These are phyloP conservation scores for Melampsora americana DNA, from an alignment of 1,284 basidiomycete genomes.

Conservation along the genomic window DNA sequence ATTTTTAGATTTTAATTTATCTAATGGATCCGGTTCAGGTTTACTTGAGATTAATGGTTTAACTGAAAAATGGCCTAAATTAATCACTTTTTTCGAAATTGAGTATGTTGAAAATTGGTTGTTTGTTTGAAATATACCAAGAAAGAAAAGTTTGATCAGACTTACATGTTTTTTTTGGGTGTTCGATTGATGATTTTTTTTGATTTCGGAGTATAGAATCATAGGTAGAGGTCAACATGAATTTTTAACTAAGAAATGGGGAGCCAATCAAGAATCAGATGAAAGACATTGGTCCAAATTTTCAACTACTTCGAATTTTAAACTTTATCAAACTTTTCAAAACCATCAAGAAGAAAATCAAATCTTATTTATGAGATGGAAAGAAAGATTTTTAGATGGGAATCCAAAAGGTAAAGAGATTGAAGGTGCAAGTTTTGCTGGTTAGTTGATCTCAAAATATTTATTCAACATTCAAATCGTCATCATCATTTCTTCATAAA, in stretches of 20 bases:
- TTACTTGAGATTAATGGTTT: conserved; percentile 53
- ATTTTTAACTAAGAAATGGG: not conserved
- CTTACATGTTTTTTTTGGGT: too few relatives aligned
- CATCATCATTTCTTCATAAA: not conserved
- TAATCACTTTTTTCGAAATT: conserved; percentile 54
- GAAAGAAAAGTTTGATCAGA: too few relatives aligned
- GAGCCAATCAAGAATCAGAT: not conserved
- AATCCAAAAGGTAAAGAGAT: conserved; percentile 52
- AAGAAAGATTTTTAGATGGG: conserved; percentile 53
- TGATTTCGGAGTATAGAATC: not conserved
- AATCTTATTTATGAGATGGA: conserved; percentile 54
- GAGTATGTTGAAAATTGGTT: too few relatives aligned
- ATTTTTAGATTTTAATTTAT: not conserved
- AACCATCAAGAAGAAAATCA: too few relatives aligned
- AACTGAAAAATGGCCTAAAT: conserved; percentile 53
- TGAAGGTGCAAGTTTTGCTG: conserved; percentile 52
- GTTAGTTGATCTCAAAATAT: too few relatives aligned
- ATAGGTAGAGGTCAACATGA: not conserved
- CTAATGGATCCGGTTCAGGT: conserved; percentile 45
- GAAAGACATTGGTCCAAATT: not conserved
- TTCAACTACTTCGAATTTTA: too few relatives aligned
- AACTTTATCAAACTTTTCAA: too few relatives aligned
- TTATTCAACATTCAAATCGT: too few relatives aligned
- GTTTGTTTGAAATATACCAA: too few relatives aligned
- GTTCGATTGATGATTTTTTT: not conserved